These are phyloP conservation scores for Trichoderma asperellum DNA, from an alignment of 2,329 filamentous ascomycete genomes.

Conservation along the genomic window DNA sequence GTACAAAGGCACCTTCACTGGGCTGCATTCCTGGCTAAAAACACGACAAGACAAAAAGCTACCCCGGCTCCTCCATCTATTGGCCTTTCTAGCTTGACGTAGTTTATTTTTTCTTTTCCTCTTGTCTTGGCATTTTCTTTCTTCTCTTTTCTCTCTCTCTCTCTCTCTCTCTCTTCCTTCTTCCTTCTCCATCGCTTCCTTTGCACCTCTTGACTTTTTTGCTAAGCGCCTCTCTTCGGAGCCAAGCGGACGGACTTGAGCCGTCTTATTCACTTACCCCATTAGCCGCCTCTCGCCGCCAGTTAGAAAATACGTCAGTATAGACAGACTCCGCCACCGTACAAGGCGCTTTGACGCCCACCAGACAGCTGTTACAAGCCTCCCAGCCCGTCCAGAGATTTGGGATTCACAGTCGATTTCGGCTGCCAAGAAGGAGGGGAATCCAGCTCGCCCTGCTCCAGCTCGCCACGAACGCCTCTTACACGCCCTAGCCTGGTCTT, in stretches of 20 bases:
- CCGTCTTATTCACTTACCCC: slow-evolving; percentile 7
- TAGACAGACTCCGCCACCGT: slow-evolving; percentile 10
- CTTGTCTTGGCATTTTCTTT: background rate
- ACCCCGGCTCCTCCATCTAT: background rate
- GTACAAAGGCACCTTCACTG: slow-evolving; percentile 4
- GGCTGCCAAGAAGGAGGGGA: background rate
- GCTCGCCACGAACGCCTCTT: slow-evolving; percentile 1
- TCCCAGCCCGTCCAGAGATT: background rate
- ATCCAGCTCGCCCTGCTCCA: background rate
- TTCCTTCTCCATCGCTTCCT: background rate
- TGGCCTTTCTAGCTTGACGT: slow-evolving; percentile 16
- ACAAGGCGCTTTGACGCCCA: background rate
- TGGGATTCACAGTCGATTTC: background rate
- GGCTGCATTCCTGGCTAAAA: slow-evolving; percentile 14
- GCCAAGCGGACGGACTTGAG: background rate
- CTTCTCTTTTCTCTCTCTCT: background rate
- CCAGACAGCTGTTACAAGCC: background rate
- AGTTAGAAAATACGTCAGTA: background rate
- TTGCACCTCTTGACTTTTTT: background rate
- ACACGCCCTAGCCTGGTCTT: background rate
- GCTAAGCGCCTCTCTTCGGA: slow-evolving; percentile 1
- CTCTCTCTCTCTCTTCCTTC: background rate
- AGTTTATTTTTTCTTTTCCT: background rate
- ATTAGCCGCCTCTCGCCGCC: slow-evolving; percentile 1
- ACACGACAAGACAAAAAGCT: background rate